phyloP scores from a whole-genome alignment of 768 basidiomycete genomes.

The Mycena alexandri region DNA sequence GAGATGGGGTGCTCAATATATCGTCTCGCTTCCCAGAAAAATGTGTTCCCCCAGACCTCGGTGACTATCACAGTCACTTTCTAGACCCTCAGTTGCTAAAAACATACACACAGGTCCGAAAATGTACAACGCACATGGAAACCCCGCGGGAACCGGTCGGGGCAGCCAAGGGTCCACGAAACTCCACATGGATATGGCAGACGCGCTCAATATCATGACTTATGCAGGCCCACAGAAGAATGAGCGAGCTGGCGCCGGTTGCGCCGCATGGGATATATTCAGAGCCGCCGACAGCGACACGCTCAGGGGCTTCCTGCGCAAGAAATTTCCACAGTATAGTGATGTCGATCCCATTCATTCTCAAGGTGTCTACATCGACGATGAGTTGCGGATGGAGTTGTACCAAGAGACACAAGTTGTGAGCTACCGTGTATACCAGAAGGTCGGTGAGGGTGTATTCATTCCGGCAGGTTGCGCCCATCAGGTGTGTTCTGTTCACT shows the following conservation, averaged over 20 bases:
- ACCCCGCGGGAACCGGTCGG: conserved; percentile 51
- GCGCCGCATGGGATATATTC: conserved; percentile 93
- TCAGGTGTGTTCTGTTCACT: conserved; percentile 65
- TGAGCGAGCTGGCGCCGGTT: conserved; percentile 74
- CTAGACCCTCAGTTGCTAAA: neutral
- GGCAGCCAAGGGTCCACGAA: conserved; percentile 86
- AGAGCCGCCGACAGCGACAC: conserved; percentile 81
- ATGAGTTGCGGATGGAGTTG: conserved; percentile 72
- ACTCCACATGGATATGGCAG: conserved; percentile 95
- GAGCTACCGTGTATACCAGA: conserved; percentile 88
- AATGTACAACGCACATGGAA: conserved; percentile 92
- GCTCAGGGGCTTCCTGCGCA: conserved; percentile 79
- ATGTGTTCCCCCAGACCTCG: conserved; percentile 77
- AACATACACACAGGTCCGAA: conserved; percentile 75
- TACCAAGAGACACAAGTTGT: conserved; percentile 74
- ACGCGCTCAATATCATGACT: conserved; percentile 92
- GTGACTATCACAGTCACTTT: conserved; percentile 51
- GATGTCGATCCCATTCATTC: conserved; percentile 88
- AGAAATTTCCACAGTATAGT: conserved; percentile 63
- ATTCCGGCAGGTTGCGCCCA: conserved; percentile 95
- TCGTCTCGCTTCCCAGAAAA: conserved; percentile 89
- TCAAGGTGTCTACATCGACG: conserved; percentile 88
- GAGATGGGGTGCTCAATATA: conserved; percentile 90
- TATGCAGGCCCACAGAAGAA: conserved; percentile 72
- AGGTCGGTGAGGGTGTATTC: conserved; percentile 92